These are phyloP conservation scores for Colletotrichum salicis DNA, from an alignment of 2,329 filamentous ascomycete genomes.

Conservation along the genomic window DNA sequence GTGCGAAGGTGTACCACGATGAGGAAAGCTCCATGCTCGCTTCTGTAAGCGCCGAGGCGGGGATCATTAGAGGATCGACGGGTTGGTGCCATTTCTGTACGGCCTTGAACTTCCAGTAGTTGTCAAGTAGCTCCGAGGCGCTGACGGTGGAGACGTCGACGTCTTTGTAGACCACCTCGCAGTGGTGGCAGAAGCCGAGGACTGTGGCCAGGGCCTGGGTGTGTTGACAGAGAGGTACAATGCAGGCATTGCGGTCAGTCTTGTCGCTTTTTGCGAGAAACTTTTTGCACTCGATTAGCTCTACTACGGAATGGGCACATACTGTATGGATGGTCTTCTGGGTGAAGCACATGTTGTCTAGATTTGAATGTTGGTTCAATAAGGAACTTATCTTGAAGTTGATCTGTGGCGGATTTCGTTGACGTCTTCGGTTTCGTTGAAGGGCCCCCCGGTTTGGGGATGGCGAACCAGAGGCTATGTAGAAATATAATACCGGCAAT, in stretches of 20 bases:
- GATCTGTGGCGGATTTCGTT: background rate
- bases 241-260: background rate
- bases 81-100: background rate
- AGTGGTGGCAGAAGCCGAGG: constrained; percentile 23
- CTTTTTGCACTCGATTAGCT: background rate
- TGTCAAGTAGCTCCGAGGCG: background rate
- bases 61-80: background rate
- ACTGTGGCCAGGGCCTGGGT: background rate
- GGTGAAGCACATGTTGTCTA: background rate
- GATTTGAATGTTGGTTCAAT: background rate
- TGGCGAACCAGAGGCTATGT: background rate
- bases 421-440: background rate
- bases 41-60: background rate
- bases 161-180: constrained; percentile 1
- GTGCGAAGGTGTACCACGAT: background rate
- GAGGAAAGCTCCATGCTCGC: background rate
- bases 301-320: constrained; percentile 8
- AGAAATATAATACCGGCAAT: background rate
- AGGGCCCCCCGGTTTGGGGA: background rate
- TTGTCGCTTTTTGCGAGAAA: background rate
- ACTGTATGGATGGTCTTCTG: background rate
- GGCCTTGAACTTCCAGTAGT: constrained; percentile 31
- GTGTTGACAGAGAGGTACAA: constrained; percentile 16
- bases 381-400: background rate
- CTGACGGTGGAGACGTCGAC: background rate